Conservation (phyloP, 1,284 basidiomycete genomes). For the Heliocybe sulcata region DNA sequence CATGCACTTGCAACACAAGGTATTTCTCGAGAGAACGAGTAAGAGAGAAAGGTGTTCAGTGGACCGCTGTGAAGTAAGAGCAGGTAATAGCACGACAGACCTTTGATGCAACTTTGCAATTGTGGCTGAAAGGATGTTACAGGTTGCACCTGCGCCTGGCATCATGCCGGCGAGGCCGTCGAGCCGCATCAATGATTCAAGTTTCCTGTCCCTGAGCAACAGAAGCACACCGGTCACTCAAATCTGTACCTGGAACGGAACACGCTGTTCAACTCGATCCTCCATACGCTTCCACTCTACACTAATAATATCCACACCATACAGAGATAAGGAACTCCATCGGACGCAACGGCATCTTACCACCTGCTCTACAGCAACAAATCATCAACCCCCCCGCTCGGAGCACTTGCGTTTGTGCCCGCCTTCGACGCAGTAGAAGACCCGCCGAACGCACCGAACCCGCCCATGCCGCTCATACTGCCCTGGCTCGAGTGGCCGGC, state of each 20-base stretch:
- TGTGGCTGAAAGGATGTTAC: too few relatives aligned
- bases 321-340: not conserved
- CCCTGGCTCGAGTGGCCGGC: conserved; percentile 20
- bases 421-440: conserved; percentile 6
- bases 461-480: conserved; percentile 31
- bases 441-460: conserved; percentile 39
- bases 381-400: not conserved
- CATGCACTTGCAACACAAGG: not conserved
- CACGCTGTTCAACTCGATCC: not conserved
- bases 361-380: not conserved
- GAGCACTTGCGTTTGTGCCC: conserved; percentile 5
- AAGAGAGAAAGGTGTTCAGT: too few relatives aligned
- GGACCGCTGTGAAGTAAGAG: too few relatives aligned
- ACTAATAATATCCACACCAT: not conserved
- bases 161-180: too few relatives aligned
- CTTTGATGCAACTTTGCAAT: too few relatives aligned
- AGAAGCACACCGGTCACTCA: not conserved
- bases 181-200: too few relatives aligned
- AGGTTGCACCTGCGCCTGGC: too few relatives aligned
- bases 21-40: too few relatives aligned
- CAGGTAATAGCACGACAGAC: too few relatives aligned
- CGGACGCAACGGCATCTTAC: not conserved
- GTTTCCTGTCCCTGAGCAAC: not conserved
- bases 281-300: not conserved
- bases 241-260: not conserved